A percentile compares a stretch with the other conserved stretches of the same genome.
phyloP scores from a whole-genome alignment of 768 basidiomycete species.

The Lactifluus subvellereus region DNA sequence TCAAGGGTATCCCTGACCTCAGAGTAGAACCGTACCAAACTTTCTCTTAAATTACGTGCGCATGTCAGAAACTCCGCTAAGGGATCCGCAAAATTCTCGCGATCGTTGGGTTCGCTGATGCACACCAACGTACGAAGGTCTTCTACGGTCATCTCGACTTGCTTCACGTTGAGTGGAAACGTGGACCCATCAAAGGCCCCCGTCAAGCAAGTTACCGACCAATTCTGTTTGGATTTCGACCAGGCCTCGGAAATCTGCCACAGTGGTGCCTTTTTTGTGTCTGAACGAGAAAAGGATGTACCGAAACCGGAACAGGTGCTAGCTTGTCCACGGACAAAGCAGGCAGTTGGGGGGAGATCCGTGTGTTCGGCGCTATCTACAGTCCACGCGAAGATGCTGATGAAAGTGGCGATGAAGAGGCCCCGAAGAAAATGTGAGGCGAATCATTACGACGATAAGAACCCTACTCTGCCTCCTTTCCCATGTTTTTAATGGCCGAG shows the following conservation, averaged over 20 bases:
- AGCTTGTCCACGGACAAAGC: background rate
- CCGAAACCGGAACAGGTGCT: background rate
- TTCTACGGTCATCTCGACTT: background rate
- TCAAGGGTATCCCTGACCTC: slow-evolving; percentile 1
- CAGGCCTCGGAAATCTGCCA: background rate
- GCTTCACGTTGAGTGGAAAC: background rate
- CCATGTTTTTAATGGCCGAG: background rate
- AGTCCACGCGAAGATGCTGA: background rate
- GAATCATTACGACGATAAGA: background rate
- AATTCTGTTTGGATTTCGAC: background rate
- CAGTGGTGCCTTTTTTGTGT: background rate
- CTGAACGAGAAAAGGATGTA: background rate
- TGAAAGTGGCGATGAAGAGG: background rate
- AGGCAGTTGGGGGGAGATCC: background rate
- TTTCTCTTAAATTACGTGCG: background rate
- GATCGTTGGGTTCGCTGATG: background rate
- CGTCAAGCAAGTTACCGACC: background rate
- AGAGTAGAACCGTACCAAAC: background rate
- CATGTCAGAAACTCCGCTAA: slow-evolving; percentile 1
- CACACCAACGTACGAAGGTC: background rate
- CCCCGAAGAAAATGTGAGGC: background rate
- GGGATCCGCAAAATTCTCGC: slow-evolving; percentile 10
- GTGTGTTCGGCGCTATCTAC: background rate
- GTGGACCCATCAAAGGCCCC: background rate
- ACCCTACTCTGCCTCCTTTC: background rate